A percentile compares a stretch with the other conserved stretches of the same genome.
Conservation (phyloP, 108 stramenopile genomes). For the Cyclostephanos invisitatus region DNA sequence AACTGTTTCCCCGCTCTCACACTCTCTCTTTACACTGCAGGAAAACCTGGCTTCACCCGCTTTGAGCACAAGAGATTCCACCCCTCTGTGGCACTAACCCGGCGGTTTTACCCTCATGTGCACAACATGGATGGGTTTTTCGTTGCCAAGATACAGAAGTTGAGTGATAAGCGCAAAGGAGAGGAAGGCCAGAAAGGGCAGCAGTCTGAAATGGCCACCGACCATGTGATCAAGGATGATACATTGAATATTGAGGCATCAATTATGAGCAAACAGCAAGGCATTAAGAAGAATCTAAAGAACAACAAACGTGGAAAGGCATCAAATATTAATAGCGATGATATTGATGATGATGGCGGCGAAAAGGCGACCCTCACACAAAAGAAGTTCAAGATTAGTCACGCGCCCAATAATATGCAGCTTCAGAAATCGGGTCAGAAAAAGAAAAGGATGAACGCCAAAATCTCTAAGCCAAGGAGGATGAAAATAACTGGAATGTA, state of each 20-base stretch:
- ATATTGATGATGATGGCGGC: constrained; percentile 15
- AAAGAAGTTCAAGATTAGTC: constrained; percentile 56
- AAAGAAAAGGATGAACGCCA: constrained; percentile 70
- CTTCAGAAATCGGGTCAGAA: constrained; percentile 40
- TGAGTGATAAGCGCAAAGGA: constrained; percentile 70
- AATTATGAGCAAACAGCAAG: constrained; percentile 10
- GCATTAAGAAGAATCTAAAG: constrained; percentile 42
- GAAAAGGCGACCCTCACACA: constrained; percentile 18
- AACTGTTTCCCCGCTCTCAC: neutral
- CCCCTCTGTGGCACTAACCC: constrained; percentile 88
- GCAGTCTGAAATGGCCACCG: constrained; percentile 18
- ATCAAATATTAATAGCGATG: constrained; percentile 9
- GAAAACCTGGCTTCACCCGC: constrained; percentile 92
- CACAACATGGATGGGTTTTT: constrained; percentile 99
- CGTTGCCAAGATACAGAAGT: constrained; percentile 96
- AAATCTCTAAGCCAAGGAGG: constrained; percentile 74
- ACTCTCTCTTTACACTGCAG: constrained; percentile 22
- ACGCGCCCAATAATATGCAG: constrained; percentile 43
- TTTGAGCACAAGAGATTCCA: constrained; percentile 96
- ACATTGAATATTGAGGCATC: constrained; percentile 18
- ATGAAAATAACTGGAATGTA: constrained; percentile 47
- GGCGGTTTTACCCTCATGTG: constrained; percentile 99
- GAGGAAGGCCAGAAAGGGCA: constrained; percentile 53
- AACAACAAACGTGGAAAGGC: constrained; percentile 23
- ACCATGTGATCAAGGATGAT: constrained; percentile 17